Evolutionary conservation across 176 grass and related monocot genomes (phyloP).

Genomic region (Microstegium vimineum): DNA sequence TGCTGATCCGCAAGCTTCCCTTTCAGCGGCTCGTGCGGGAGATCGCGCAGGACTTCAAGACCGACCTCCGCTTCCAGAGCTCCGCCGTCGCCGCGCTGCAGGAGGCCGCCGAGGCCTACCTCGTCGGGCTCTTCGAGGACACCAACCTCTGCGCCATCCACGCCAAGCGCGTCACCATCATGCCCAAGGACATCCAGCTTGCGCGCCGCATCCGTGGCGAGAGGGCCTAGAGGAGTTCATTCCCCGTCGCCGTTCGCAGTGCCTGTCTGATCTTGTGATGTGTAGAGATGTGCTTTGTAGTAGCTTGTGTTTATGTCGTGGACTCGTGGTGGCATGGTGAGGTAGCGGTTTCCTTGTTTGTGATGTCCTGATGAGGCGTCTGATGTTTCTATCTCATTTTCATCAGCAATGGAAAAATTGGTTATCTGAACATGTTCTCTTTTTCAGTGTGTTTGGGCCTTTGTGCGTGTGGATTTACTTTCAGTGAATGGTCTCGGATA

Average conservation of each 20-base stretch:
- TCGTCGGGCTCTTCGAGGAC: slow-evolving; percentile 72
- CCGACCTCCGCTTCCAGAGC: slow-evolving; percentile 77
- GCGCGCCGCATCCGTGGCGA: slow-evolving; percentile 58
- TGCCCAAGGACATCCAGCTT: slow-evolving; percentile 79
- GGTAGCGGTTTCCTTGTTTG: not conserved
- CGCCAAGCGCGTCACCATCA: slow-evolving; percentile 74
- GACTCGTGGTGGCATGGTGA: not conserved
- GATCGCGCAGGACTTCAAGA: slow-evolving; percentile 78
- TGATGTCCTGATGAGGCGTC: not conserved
- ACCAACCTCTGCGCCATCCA: slow-evolving; percentile 80
- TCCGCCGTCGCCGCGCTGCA: slow-evolving; percentile 61
- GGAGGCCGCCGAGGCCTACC: slow-evolving; percentile 70
- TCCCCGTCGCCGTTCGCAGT: rapidly evolving
- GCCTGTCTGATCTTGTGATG: not conserved
- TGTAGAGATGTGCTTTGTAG: not conserved
- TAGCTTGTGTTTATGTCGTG: not conserved
- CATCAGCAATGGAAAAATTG: not conserved
- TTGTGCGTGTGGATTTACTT: no score
- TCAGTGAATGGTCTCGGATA: no score
- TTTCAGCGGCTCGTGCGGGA: slow-evolving; percentile 61
- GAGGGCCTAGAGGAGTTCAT: slow-evolving; percentile 34
- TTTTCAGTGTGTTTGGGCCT: not conserved
- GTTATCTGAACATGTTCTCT: not conserved
- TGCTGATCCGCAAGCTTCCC: slow-evolving; percentile 68
- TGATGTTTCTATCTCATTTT: not conserved